These are phyloP conservation scores for Actinomucor elegans DNA, from an alignment of 371 early-diverging fungal species.

Conservation along the genomic window DNA sequence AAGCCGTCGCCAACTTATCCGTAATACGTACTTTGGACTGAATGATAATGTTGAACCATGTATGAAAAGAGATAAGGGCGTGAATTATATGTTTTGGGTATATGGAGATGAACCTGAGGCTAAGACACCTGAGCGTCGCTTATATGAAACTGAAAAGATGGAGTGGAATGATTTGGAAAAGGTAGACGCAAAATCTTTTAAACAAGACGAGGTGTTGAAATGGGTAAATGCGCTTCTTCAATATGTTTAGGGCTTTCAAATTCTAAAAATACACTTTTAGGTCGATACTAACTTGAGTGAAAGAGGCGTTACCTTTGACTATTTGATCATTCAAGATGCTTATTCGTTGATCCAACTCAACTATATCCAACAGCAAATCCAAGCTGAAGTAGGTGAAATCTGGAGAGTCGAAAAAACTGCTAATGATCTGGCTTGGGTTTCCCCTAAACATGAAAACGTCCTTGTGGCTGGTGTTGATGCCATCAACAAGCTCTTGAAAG, in stretches of 20 bases:
- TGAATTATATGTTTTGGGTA: constrained; percentile 54
- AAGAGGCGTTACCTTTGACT: constrained; percentile 35
- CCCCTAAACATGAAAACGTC: constrained; percentile 12
- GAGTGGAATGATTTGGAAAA: constrained; percentile 51
- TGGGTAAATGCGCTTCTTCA: constrained; percentile 31
- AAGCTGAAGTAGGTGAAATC: constrained; percentile 13
- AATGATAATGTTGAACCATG: constrained; percentile 56
- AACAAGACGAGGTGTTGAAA: constrained; percentile 32
- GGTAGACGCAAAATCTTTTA: constrained; percentile 17
- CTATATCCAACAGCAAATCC: constrained; percentile 19
- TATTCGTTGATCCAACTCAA: constrained; percentile 32
- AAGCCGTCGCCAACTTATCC: constrained; percentile 48
- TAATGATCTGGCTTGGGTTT: constrained; percentile 30
- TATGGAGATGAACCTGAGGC: constrained; percentile 41
- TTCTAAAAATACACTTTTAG: constrained; percentile 8
- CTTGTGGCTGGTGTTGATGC: constrained; percentile 26
- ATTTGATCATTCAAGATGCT: constrained; percentile 41
- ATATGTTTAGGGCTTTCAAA: neutral
- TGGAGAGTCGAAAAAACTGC: neutral
- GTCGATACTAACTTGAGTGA: constrained; percentile 9
- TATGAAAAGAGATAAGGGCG: constrained; percentile 41
- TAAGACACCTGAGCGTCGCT: constrained; percentile 33
- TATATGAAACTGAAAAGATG: constrained; percentile 56
- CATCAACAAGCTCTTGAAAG: constrained; percentile 10
- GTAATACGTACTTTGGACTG: constrained; percentile 54